phyloP scores from a whole-genome alignment of 176 grass and related monocot species.

The Rhynchospora tenuis region DNA sequence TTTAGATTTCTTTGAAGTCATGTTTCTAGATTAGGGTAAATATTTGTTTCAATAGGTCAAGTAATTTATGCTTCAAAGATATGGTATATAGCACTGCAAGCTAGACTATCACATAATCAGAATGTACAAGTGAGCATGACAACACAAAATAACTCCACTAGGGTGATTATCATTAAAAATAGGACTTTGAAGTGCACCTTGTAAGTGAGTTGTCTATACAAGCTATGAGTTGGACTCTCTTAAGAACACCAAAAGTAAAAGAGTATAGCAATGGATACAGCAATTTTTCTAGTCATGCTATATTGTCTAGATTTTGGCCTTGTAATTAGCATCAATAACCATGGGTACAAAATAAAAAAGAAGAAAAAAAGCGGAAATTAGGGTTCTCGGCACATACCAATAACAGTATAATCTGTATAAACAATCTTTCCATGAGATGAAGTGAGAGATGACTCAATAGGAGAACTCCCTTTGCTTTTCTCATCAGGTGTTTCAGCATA shows the following conservation, averaged over 20 bases:
- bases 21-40: background rate
- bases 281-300: background rate
- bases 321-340: background rate
- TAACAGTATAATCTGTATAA: slow-evolving; percentile 86
- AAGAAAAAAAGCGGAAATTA: background rate
- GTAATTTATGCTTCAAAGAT: background rate
- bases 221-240: background rate
- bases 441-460: slow-evolving; percentile 22
- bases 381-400: slow-evolving; percentile 36
- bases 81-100: background rate
- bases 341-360: background rate
- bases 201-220: background rate
- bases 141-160: background rate
- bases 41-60: background rate
- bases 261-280: background rate
- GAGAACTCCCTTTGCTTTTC: slow-evolving; percentile 24
- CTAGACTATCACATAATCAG: background rate
- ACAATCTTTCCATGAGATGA: slow-evolving; percentile 68
- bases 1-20: background rate
- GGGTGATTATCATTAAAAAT: background rate
- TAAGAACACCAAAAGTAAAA: background rate
- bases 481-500: slow-evolving; percentile 44
- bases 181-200: background rate
- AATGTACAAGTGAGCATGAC: background rate
- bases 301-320: background rate